Evolutionary conservation across 805 yeast genomes (phyloP), one percentile per base, ranked within the genome.

Genomic region (Dipodascus albidus): DNA sequence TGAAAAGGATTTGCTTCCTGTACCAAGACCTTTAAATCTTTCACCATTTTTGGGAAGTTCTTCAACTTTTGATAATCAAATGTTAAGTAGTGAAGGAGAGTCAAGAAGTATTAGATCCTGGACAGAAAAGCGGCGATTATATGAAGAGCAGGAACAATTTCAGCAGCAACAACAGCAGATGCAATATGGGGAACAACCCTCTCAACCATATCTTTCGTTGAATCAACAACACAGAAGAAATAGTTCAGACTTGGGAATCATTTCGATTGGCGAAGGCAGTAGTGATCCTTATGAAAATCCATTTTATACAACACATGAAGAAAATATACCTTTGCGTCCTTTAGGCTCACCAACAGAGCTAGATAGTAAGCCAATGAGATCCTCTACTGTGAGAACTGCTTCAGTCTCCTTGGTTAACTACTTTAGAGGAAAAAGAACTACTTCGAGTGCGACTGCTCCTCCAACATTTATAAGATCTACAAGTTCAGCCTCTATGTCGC

Each of bases 81-180:
- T 22, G 4, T 17, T 21, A 9, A 21, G 14, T 9, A 22, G 49
- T 9, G 49, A 21, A 22, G 19, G 23, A 15, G 56, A 58, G 22
- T 50, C 57, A 8, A 58, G 52, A 4, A 58, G 60, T 9, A 58
- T 59, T n/a, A 53, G 52, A 21, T 59, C 63, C 14, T 59, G 63
- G 62, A 58, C 55, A 24, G 61, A 58, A 50, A 59, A 59, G 51
- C 50, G 61, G 6, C 53, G 54, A 2, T 51, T 47, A 49, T 58
- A 56, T 50, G 42, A 35, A 19, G 52, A 50, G 8, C 35, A 35
- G 11, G 38, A 51, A 23, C 31, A 21, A 15, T 50, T 48, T 14
- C 4, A 38, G 20, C 48, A 42, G 21, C 53, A 9, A 19, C 50
- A 23, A 22, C 47, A 27, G 41, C 24, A 14, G 6, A n/a, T 22